Percentiles rank a stretch among this genome's conserved stretches.
Evolutionary conservation across 2,329 filamentous ascomycete species (phyloP).

Genomic region (Coniochaeta sp.): DNA sequence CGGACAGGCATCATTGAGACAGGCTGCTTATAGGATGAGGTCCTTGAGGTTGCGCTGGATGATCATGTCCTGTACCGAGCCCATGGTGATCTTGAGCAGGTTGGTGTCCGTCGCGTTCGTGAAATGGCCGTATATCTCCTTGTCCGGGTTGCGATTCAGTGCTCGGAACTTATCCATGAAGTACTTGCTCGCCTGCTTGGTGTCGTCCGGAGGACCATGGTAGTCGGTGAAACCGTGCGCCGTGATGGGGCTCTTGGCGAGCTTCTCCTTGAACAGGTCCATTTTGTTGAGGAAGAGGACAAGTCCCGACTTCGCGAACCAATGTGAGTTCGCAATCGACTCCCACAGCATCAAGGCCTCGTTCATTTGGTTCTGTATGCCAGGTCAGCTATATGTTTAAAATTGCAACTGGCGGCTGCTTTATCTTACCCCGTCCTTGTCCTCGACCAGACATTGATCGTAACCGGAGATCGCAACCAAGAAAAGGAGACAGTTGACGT

Average conservation of each 20-base stretch:
- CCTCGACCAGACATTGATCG: conserved; percentile 91
- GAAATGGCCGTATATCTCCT: conserved; percentile 57
- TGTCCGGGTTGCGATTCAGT: conserved; percentile 61
- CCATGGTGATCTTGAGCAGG: conserved; percentile 78
- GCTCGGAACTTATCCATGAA: conserved; percentile 76
- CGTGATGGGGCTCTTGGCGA: conserved; percentile 61
- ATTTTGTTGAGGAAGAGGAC: conserved; percentile 87
- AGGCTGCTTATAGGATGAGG: conserved; percentile 54
- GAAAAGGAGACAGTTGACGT: conserved; percentile 86
- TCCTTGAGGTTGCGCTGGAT: conserved; percentile 78
- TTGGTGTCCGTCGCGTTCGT: conserved; percentile 62
- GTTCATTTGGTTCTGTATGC: conserved; percentile 75
- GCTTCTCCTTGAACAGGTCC: conserved; percentile 74
- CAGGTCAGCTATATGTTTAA: not conserved
- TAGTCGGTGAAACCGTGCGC: conserved; percentile 74
- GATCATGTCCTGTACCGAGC: conserved; percentile 80
- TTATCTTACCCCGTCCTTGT: conserved; percentile 78
- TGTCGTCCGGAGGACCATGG: conserved; percentile 61
- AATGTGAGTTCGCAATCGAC: conserved; percentile 77
- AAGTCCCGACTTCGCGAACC: conserved; percentile 75
- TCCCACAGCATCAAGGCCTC: conserved; percentile 83
- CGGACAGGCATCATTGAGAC: not conserved
- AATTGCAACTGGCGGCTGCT: not conserved
- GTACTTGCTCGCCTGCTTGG: conserved; percentile 69
- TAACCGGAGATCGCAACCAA: conserved; percentile 94